Evolutionary conservation across 306 rosid genomes (phyloP), one percentile per base, ranked within the genome.

Genomic region (Oemleria cerasiformis): DNA sequence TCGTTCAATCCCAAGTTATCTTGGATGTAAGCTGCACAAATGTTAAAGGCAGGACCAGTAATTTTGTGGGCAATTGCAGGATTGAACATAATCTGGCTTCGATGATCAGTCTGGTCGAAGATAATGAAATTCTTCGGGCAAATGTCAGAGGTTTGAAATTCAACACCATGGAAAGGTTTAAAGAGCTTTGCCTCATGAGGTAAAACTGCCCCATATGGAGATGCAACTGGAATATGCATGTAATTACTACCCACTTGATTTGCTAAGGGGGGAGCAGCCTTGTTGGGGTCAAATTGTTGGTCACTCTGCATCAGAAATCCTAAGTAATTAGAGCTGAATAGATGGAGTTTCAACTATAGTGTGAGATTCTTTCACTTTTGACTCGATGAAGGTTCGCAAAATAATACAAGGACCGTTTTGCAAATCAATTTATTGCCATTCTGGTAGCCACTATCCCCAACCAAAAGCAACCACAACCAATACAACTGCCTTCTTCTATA

Each of bases 111-210:
- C 75, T 93, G 94, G 76, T 93, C 97, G 17, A 90, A 90, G 74
- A 93, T 85, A 48, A 93, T 80, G 82, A 87, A 93, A 77, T 88
- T 93, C 90, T 80, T 88, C 0, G 98, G 97, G 88, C 96, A 93
- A 53, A 82, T 84, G 78, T 81, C 89, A 50, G 96, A 93, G 70
- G 97, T 87, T 76, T 88, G 96, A 80, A 88, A 75, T 55, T 90
- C 87, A 80, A 88, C 86, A 71, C 86, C 86, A 77, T 86, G 88
- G 42, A 84, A 82, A 42, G 96, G 90, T 38, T 75, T 84, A 64
- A 84, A 60, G 75, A 80, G 89, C 78, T 84, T 80, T 51, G 77
- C 78, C 65, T 77, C 81, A 2, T 92, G 81, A 75, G 96, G 90
- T 59, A 88, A 81, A 63, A 68, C 86, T 25, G 83, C 78, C 77